Conservation (phyloP, 2,329 filamentous ascomycete species). For the Aspergillus cejpii region DNA sequence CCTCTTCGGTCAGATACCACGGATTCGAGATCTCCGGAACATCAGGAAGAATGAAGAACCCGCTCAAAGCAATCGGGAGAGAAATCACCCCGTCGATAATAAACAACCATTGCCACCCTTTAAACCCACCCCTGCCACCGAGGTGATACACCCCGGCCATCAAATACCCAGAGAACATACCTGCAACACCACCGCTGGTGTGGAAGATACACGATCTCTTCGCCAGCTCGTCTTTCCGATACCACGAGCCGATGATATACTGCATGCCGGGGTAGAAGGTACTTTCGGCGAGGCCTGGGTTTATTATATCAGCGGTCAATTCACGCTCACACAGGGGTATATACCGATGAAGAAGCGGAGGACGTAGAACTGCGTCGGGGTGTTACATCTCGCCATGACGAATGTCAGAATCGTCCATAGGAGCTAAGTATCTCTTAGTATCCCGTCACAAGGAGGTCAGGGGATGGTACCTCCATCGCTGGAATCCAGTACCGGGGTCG, state of each 20-base stretch:
- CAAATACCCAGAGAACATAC: conserved; percentile 47
- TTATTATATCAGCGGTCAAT: no score
- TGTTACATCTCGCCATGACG: conserved; percentile 37
- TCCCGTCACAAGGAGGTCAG: not conserved
- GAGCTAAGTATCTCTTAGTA: conserved; percentile 24
- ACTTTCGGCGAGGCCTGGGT: conserved; percentile 42
- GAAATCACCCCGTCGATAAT: conserved; percentile 51
- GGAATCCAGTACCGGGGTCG: conserved; percentile 47
- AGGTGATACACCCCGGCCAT: conserved; percentile 50
- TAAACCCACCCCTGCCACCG: conserved; percentile 43
- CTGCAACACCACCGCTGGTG: conserved; percentile 41
- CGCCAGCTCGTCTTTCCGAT: conserved; percentile 46
- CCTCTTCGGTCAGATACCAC: conserved; percentile 43
- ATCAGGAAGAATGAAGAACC: conserved; percentile 47
- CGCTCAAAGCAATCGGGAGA: conserved; percentile 47
- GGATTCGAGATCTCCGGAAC: conserved; percentile 47
- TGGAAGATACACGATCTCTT: conserved; percentile 51
- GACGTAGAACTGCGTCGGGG: conserved; percentile 41
- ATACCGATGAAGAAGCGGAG: conserved; percentile 46
- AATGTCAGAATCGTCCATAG: conserved; percentile 48
- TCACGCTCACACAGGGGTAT: no score
- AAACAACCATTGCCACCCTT: conserved; percentile 51
- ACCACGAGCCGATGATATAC: conserved; percentile 49
- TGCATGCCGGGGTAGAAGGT: conserved; percentile 50
- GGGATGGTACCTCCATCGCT: conserved; percentile 36